phyloP scores from a whole-genome alignment of 2,329 filamentous ascomycete genomes.

The Phaeosphaeriaceae sp. region DNA sequence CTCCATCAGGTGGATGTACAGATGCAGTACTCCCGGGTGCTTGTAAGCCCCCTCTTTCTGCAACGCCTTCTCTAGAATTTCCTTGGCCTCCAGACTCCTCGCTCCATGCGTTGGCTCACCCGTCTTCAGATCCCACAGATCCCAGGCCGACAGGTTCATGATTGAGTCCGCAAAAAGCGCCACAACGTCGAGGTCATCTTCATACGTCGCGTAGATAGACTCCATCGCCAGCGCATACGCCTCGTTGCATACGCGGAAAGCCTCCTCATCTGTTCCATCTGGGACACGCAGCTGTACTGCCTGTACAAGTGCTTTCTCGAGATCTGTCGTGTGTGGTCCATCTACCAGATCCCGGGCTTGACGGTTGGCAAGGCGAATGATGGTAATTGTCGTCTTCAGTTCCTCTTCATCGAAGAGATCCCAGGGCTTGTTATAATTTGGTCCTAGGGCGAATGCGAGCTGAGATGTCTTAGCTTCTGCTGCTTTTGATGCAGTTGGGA shows the following conservation, averaged over 20 bases:
- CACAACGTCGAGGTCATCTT: conserved; percentile 69
- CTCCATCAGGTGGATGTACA: conserved; percentile 81
- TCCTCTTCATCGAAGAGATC: conserved; percentile 72
- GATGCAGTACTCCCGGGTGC: conserved; percentile 76
- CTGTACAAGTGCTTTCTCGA: conserved; percentile 70
- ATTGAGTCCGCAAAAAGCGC: conserved; percentile 70
- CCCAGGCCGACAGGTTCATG: conserved; percentile 72
- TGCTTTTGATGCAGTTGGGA: no score
- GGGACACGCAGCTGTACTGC: conserved; percentile 64
- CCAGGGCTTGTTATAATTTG: conserved; percentile 85
- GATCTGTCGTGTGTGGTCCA: conserved; percentile 47
- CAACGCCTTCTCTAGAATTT: conserved; percentile 67
- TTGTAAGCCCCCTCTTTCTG: conserved; percentile 54
- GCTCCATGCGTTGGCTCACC: conserved; percentile 64
- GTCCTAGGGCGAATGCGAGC: conserved; percentile 72
- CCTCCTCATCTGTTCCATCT: conserved; percentile 48
- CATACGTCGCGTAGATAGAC: conserved; percentile 60
- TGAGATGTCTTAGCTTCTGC: conserved; percentile 9
- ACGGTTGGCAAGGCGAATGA: conserved; percentile 56
- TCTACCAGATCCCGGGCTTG: conserved; percentile 52
- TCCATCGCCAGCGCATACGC: conserved; percentile 70
- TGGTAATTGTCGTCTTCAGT: conserved; percentile 58
- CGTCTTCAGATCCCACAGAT: conserved; percentile 68
- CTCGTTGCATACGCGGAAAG: conserved; percentile 62
- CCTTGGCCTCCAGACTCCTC: conserved; percentile 66